Conservation (phyloP, 345 rosid genomes). For the Rhizophora apiculata region DNA sequence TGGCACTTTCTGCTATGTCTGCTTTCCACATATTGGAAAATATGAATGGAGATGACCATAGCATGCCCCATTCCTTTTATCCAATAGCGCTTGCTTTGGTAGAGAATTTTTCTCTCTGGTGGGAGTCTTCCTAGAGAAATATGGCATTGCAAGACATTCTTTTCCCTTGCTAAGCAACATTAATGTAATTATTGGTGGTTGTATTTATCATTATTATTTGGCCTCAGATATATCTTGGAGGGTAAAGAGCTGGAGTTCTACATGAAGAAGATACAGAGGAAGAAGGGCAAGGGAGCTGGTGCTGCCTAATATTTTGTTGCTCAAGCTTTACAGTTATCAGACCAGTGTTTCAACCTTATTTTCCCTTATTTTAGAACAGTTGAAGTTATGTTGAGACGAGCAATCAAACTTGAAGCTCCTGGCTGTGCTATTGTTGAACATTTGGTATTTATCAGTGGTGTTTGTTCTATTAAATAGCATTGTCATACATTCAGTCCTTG, state of each 20-base stretch:
- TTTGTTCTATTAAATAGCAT: neutral
- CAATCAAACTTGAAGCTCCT: neutral
- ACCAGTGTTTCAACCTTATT: neutral
- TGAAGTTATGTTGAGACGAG: conserved; percentile 3
- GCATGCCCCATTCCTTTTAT: neutral
- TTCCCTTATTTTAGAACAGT: neutral
- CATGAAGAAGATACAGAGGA: conserved; percentile 80
- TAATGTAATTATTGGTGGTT: neutral
- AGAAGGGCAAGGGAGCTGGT: conserved; percentile 80
- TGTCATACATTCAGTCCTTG: no score
- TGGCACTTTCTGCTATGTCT: neutral
- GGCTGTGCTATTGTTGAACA: neutral
- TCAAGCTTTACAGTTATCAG: neutral
- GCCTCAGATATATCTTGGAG: conserved; percentile 56
- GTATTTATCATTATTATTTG: neutral
- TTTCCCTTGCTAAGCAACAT: neutral
- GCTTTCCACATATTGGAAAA: neutral
- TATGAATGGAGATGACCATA: neutral
- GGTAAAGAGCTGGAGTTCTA: conserved; percentile 74
- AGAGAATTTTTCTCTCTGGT: no score
- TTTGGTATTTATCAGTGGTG: neutral
- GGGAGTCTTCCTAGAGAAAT: neutral
- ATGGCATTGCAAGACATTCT: neutral
- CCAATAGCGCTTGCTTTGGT: neutral
- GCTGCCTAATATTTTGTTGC: conserved; percentile 41